These are phyloP conservation scores for Skeletonema menzelii DNA, from an alignment of 108 stramenopile genomes.

Conservation along the genomic window DNA sequence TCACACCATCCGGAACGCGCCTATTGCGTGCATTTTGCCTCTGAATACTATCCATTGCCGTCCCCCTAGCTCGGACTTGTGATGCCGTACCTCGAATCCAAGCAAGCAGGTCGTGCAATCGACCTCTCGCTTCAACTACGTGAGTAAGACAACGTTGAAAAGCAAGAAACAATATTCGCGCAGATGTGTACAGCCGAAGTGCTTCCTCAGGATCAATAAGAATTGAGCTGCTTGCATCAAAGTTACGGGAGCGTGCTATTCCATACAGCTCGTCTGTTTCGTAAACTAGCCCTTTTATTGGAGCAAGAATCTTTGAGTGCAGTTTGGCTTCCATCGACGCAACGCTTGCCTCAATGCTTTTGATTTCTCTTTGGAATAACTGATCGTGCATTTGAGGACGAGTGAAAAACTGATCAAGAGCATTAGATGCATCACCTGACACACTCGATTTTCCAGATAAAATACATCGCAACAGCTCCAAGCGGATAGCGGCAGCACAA, in stretches of 20 bases:
- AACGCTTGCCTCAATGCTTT: conserved; percentile 52
- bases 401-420: conserved; percentile 87
- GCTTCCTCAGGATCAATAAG: conserved; percentile 33
- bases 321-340: conserved; percentile 67
- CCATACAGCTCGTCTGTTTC: conserved; percentile 69
- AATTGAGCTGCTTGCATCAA: background rate
- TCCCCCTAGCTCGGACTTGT: conserved; percentile 76
- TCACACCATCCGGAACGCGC: conserved; percentile 61
- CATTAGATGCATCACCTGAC: conserved; percentile 59
- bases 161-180: conserved; percentile 39
- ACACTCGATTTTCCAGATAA: conserved; percentile 62
- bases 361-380: conserved; percentile 61
- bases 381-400: conserved; percentile 82
- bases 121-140: conserved; percentile 65
- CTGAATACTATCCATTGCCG: conserved; percentile 67
- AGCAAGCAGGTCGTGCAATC: conserved; percentile 63
- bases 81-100: conserved; percentile 77
- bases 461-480: conserved; percentile 68
- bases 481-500: conserved; percentile 21
- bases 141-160: conserved; percentile 49
- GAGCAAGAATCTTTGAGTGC: conserved; percentile 56
- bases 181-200: conserved; percentile 17
- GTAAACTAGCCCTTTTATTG: conserved; percentile 58
- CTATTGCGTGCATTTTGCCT: conserved; percentile 74
- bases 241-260: conserved; percentile 40